phyloP scores from a whole-genome alignment of 257 asterid species.

The Solanum piurae region DNA sequence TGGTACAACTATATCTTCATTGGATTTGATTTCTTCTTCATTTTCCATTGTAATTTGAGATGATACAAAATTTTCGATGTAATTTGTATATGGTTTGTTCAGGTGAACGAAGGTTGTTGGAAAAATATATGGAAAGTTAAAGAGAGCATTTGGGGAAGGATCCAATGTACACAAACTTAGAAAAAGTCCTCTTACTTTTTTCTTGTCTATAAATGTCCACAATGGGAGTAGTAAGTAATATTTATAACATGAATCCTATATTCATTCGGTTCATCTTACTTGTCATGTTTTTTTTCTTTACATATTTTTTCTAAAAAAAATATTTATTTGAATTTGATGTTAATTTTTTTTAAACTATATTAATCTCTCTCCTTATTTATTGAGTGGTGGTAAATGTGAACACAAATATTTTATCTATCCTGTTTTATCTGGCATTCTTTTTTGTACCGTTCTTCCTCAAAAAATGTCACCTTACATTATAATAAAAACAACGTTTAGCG shows the following conservation, averaged over 20 bases:
- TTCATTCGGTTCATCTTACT: no score
- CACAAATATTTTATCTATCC: no score
- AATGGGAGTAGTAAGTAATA: background rate
- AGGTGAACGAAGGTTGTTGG: background rate
- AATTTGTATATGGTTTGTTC: background rate
- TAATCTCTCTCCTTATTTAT: background rate
- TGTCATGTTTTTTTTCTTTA: no score
- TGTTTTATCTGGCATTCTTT: no score
- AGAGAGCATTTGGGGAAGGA: background rate
- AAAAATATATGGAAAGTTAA: background rate
- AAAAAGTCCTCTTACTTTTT: background rate
- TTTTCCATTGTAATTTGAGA: background rate
- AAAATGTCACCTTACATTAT: no score
- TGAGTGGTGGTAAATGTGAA: background rate
- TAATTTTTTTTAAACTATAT: no score
- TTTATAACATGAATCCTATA: background rate
- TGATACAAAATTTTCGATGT: background rate
- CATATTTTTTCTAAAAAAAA: no score
- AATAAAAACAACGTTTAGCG: fast-evolving
- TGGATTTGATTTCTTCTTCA: background rate
- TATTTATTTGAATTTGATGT: no score
- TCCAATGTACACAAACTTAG: background rate
- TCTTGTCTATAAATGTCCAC: background rate
- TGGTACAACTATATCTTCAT: background rate
- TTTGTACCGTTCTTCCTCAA: no score